These are phyloP conservation scores for Aspergillus uvarum DNA, from an alignment of 2,329 filamentous ascomycete species.

Conservation along the genomic window DNA sequence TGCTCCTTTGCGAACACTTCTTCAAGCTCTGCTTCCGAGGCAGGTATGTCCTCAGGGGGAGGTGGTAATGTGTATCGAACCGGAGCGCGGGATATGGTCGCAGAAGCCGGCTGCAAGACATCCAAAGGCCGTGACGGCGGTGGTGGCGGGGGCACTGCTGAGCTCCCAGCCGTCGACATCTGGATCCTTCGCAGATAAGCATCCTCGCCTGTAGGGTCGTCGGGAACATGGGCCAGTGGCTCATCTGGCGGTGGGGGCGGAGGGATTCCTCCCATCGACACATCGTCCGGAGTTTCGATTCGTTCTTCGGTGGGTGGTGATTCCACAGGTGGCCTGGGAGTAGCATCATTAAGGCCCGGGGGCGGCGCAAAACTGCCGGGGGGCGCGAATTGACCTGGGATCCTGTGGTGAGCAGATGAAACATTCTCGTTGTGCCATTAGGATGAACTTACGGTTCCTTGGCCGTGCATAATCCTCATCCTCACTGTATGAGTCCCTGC, in stretches of 20 bases:
- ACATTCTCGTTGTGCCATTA: neutral
- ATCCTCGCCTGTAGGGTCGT: conserved; percentile 26
- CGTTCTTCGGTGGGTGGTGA: neutral
- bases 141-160: conserved; percentile 29
- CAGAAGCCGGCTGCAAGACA: conserved; percentile 42
- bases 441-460: conserved; percentile 46
- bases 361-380: conserved; percentile 56
- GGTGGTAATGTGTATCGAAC: conserved; percentile 67
- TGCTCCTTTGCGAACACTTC: conserved; percentile 44
- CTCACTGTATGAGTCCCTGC: conserved; percentile 51
- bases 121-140: conserved; percentile 40
- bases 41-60: conserved; percentile 52
- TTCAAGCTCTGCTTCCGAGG: conserved; percentile 54
- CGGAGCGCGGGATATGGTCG: conserved; percentile 73
- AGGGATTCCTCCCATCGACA: conserved; percentile 12
- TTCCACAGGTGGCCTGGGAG: conserved; percentile 39
- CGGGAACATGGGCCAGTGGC: conserved; percentile 32
- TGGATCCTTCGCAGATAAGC: conserved; percentile 28
- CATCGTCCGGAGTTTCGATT: conserved; percentile 38
- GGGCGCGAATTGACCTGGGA: conserved; percentile 51
- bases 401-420: neutral
- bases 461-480: conserved; percentile 48
- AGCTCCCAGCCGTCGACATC: conserved; percentile 16
- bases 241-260: conserved; percentile 32
- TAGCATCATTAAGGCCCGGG: conserved; percentile 41